Base-by-base conservation (phyloP, 176 grass and related monocot genomes). In the Carex scoparia region DNA sequence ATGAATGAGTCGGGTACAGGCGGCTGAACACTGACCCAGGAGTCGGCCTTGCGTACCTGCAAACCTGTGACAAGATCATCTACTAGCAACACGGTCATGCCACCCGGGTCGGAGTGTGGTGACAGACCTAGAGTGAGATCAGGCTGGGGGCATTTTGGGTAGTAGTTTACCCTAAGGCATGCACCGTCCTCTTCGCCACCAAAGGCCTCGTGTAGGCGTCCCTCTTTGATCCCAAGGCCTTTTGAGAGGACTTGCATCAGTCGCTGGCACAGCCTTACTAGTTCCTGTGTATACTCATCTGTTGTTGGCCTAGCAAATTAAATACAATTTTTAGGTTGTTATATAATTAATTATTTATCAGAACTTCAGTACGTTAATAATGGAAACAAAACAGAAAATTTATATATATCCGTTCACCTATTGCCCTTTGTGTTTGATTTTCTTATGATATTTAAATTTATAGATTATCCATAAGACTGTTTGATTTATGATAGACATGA, bases 81-180 rank as follows among this genome's bases (percentile, higher is more conserved):
- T 4, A 84, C 90, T 49, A 94, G 87, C 72, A 97, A 81, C 84
- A 97, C 89, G 65, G 94, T 97, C 88, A 97, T 87, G 83, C 87
- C 94, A 48, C 94, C 94, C 10, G 94, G 94, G 83, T 97, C 94
- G 6, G 94, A 97, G 90, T 97, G 94, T 27, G 86, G 77, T 16
- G 88, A 89, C 9, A 97, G 79, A 62, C 94, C 94, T 61, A 97
- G 86, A 69, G 92, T 90, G 10, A 97, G 92, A 13, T 97, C 94
- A 6, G 94, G 94, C 92, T 94, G 94, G 73, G 94, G 92, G 83
- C 94, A 97, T 79, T 77, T 88, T 6, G 94, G 82, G 88, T 97
- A 97, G 82, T 94, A 94, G 83, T 97, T 97, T 28, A 90, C 83
- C 74, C 94, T 84, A 71, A 97, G 6, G 80, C 92, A 94, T 11